Conservation (phyloP, 164 flowering plant species). For the Akebia trifoliata region DNA sequence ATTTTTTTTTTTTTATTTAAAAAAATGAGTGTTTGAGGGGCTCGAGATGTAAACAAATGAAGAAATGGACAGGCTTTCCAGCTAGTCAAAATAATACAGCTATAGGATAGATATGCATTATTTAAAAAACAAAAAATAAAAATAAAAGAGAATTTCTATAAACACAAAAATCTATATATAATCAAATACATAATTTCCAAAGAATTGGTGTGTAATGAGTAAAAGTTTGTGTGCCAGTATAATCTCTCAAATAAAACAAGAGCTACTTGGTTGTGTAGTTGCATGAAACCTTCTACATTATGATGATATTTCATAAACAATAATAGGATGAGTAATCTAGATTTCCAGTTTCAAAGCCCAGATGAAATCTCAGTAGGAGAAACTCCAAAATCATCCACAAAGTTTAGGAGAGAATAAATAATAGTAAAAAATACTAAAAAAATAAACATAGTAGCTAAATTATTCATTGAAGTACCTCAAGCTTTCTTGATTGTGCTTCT, state of each 20-base stretch:
- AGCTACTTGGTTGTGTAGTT: too few species aligned
- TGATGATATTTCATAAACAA: too few species aligned
- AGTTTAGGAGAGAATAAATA: background rate
- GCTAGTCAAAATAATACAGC: slow-evolving; percentile 10
- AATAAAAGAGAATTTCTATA: background rate
- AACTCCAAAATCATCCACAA: background rate
- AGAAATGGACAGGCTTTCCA: slow-evolving; percentile 9
- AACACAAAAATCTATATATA: too few species aligned
- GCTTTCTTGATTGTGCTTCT: slow-evolving; percentile 88
- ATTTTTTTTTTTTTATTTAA: too few species aligned
- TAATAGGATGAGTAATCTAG: background rate
- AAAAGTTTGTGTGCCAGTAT: too few species aligned
- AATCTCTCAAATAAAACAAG: too few species aligned
- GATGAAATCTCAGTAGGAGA: background rate
- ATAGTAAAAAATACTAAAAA: background rate
- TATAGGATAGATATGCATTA: background rate
- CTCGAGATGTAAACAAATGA: slow-evolving; percentile 13
- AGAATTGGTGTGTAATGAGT: too few species aligned
- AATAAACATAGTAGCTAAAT: background rate
- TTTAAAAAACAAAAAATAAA: background rate
- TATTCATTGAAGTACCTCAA: slow-evolving; percentile 43
- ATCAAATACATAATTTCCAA: too few species aligned
- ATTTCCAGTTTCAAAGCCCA: background rate
- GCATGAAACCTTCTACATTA: too few species aligned
- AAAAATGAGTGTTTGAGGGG: slow-evolving; percentile 12